Percentiles rank a stretch among this genome's conserved stretches.
phyloP scores from a whole-genome alignment of 208 protist genomes.

The Trypanosoma rangeli region DNA sequence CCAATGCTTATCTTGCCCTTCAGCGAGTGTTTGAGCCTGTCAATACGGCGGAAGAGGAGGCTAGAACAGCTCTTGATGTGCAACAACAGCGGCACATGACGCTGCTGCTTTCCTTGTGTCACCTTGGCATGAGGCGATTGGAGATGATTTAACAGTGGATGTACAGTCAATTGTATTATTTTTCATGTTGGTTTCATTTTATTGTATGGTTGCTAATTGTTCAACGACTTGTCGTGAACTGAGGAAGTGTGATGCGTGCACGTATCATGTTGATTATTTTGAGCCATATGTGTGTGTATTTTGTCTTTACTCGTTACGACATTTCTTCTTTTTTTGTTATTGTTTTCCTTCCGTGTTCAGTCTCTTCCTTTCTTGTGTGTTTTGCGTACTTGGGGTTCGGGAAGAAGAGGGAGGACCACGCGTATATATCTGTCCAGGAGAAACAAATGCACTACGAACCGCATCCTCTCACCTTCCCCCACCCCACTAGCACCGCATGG shows the following conservation, averaged over 20 bases:
- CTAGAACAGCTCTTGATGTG: background rate
- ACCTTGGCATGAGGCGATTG: conserved; percentile 1
- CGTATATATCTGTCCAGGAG: too few relatives aligned
- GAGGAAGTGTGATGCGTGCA: background rate
- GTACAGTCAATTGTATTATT: conserved; percentile 9
- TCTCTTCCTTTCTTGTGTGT: background rate
- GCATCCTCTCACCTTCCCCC: too few relatives aligned
- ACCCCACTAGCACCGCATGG: too few relatives aligned
- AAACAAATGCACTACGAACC: too few relatives aligned
- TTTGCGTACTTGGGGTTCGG: background rate
- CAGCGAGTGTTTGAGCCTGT: conserved; percentile 4
- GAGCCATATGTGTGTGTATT: background rate
- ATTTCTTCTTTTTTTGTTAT: conserved; percentile 13
- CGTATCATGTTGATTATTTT: background rate
- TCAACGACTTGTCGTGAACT: background rate
- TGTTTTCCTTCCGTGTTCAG: background rate
- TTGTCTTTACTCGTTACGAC: background rate
- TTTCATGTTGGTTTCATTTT: conserved; percentile 10
- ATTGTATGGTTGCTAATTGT: background rate
- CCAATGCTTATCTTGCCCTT: background rate
- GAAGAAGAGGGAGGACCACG: background rate
- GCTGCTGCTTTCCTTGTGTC: conserved; percentile 16
- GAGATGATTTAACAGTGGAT: too few relatives aligned
- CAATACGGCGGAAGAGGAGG: conserved; percentile 5
- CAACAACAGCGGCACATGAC: conserved; percentile 12